These are phyloP conservation scores for Podospora didyma DNA, from an alignment of 495 filamentous ascomycete genomes.

Conservation along the genomic window DNA sequence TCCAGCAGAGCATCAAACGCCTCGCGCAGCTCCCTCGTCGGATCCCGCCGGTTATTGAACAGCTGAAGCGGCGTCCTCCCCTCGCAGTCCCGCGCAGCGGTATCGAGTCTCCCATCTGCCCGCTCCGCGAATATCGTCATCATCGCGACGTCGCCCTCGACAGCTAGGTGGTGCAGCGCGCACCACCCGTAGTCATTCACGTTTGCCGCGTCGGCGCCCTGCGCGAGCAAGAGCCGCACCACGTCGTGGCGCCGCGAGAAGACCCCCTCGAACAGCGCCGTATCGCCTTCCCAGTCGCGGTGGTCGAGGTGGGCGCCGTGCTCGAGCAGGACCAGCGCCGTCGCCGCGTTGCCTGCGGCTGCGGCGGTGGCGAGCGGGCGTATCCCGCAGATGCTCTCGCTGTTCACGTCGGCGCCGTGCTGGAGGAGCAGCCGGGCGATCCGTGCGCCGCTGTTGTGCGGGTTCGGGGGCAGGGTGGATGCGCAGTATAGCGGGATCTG, in stretches of 20 bases:
- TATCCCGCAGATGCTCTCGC: neutral
- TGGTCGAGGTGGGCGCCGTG: constrained; percentile 5
- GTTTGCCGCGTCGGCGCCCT: neutral
- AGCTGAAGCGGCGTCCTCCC: constrained; percentile 5
- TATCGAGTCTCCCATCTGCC: neutral
- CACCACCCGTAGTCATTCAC: neutral
- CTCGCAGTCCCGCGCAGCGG: neutral
- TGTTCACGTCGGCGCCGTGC: neutral
- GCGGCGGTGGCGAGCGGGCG: neutral
- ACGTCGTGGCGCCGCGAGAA: neutral
- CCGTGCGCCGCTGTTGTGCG: neutral
- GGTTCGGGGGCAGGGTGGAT: neutral
- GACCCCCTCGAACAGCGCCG: neutral
- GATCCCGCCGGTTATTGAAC: neutral
- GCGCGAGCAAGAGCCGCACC: neutral
- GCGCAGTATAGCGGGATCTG: neutral
- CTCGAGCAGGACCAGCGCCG: neutral
- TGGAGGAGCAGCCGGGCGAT: neutral
- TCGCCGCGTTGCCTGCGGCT: neutral
- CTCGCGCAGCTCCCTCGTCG: neutral
- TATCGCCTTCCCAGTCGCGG: constrained; percentile 5
- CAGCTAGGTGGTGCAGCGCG: constrained; percentile 1
- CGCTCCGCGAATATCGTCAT: neutral
- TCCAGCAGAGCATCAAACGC: constrained; percentile 7
- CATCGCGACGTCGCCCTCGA: neutral